Conservation (phyloP, 805 yeast genomes). For the Cyberlindnera maclurae region DNA sequence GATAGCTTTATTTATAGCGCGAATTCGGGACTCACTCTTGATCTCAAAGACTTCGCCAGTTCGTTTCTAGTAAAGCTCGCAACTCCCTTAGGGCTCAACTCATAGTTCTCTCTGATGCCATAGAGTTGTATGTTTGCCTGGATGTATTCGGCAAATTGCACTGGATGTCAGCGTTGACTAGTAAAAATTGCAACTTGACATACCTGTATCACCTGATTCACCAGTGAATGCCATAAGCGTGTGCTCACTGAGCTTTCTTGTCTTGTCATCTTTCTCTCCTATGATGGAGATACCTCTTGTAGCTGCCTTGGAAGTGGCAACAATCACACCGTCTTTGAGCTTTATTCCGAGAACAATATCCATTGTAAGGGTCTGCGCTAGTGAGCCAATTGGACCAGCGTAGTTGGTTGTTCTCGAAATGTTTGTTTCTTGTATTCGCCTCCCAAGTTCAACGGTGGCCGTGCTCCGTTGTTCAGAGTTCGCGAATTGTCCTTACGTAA, state of each 20-base stretch:
- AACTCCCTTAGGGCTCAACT: constrained; percentile 77
- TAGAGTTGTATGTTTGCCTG: constrained; percentile 89
- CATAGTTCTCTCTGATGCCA: constrained; percentile 77
- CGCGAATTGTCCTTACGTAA: no score
- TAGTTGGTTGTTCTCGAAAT: no score
- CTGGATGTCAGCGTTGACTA: constrained; percentile 19
- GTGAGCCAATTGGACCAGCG: neutral
- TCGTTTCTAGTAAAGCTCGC: constrained; percentile 85
- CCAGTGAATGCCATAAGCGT: constrained; percentile 87
- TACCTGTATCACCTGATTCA: constrained; percentile 86
- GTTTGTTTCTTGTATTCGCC: no score
- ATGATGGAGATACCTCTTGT: constrained; percentile 84
- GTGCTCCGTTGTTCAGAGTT: no score
- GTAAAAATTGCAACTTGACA: constrained; percentile 6
- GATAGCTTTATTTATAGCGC: neutral
- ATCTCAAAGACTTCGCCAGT: constrained; percentile 80
- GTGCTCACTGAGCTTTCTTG: constrained; percentile 65
- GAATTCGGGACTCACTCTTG: constrained; percentile 41
- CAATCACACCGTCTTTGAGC: constrained; percentile 70
- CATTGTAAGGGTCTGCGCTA: constrained; percentile 38
- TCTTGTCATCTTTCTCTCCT: constrained; percentile 75
- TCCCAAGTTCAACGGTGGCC: no score
- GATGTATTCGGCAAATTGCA: constrained; percentile 88
- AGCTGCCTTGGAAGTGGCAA: constrained; percentile 93
- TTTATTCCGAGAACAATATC: constrained; percentile 86